Evolutionary conservation across 441 rosid genomes (phyloP).

Genomic region (Jatropha multifida): DNA sequence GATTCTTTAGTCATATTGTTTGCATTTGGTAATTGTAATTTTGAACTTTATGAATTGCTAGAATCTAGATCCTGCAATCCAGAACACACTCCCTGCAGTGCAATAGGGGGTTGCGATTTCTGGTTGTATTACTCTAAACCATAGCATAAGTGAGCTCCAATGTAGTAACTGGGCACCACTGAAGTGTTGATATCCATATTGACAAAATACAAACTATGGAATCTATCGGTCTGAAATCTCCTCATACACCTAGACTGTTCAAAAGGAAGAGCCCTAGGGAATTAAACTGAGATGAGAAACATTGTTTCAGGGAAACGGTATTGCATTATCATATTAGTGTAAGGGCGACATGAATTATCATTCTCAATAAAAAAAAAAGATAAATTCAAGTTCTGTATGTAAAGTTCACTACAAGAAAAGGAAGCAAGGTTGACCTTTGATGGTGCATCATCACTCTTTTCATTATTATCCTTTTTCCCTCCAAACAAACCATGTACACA

Average conservation of each 20-base stretch:
- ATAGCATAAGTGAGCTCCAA: neutral
- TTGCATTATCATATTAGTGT: neutral
- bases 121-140: neutral
- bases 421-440: conserved; percentile 52
- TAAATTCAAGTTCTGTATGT: neutral
- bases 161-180: neutral
- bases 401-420: neutral
- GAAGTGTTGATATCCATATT: neutral
- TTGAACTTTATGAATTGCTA: too few relatives aligned
- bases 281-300: neutral
- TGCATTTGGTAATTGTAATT: too few relatives aligned
- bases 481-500: conserved; percentile 64
- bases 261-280: neutral
- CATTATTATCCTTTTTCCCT: conserved; percentile 71
- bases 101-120: too few relatives aligned
- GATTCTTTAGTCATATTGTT: too few relatives aligned
- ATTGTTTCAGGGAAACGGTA: neutral
- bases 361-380: neutral
- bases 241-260: neutral
- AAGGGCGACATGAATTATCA: neutral
- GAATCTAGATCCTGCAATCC: neutral
- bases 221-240: too few relatives aligned
- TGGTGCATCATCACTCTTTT: conserved; percentile 57
- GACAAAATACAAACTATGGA: neutral
- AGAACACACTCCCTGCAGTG: too few relatives aligned